Percentiles rank a stretch among this genome's conserved stretches.
Evolutionary conservation across 1,139 yeast species (phyloP).

Genomic region (Kodamaea plutei): DNA sequence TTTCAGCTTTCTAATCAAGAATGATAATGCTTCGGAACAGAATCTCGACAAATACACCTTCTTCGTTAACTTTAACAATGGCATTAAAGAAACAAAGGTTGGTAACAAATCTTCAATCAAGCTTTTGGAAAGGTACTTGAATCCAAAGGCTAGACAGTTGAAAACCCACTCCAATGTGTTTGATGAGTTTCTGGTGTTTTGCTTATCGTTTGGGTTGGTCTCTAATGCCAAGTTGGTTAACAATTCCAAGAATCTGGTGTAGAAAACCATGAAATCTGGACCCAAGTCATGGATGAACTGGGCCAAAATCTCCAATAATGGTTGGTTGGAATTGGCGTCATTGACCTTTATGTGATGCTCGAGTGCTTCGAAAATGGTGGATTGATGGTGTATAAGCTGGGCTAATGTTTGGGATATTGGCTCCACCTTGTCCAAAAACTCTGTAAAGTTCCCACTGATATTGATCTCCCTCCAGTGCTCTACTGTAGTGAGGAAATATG

Average conservation of each 20-base stretch:
- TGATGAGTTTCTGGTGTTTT: slow-evolving; percentile 45
- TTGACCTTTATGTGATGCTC: slow-evolving; percentile 46
- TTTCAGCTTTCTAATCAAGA: slow-evolving; percentile 67
- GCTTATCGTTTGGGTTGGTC: slow-evolving; percentile 43
- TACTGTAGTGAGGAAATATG: slow-evolving; percentile 75
- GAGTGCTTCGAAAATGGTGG: slow-evolving; percentile 54
- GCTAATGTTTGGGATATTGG: slow-evolving; percentile 67
- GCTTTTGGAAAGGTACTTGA: slow-evolving; percentile 74
- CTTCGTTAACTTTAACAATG: slow-evolving; percentile 52
- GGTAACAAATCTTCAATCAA: slow-evolving; percentile 61
- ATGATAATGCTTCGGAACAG: slow-evolving; percentile 88
- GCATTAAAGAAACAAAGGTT: slow-evolving; percentile 63
- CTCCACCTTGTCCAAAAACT: slow-evolving; percentile 55
- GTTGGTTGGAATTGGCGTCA: slow-evolving; percentile 74
- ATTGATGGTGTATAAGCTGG: slow-evolving; percentile 71
- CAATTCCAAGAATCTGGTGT: slow-evolving; percentile 47
- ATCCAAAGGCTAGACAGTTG: slow-evolving; percentile 79
- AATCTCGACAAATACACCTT: slow-evolving; percentile 71
- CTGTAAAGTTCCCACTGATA: slow-evolving; percentile 67
- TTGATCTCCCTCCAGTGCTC: slow-evolving; percentile 89
- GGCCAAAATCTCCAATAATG: slow-evolving; percentile 72
- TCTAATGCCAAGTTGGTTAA: slow-evolving; percentile 51
- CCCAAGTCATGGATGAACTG: slow-evolving; percentile 93
- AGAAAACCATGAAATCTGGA: slow-evolving; percentile 78
- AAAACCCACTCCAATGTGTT: slow-evolving; percentile 80